Percentiles rank a stretch among this genome's conserved stretches.
These are phyloP conservation scores for Backusella morwellensis DNA, from an alignment of 192 early-diverging fungal genomes.

Conservation along the genomic window DNA sequence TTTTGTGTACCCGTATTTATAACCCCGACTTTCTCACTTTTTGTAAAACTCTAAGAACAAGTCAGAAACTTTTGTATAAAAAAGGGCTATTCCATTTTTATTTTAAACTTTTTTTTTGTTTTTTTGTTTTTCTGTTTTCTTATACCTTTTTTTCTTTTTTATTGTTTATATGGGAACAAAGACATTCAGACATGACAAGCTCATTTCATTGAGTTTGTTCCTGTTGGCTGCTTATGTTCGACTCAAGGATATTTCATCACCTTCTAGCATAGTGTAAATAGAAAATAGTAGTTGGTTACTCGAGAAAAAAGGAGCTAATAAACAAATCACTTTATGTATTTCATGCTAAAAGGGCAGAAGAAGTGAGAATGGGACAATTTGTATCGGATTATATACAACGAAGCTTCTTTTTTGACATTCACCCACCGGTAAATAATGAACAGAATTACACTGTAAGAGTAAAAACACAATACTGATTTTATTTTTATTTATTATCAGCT, in stretches of 20 bases:
- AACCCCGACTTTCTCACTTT: too few species aligned
- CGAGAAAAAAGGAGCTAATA: background rate
- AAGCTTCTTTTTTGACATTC: slow-evolving; percentile 90
- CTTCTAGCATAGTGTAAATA: slow-evolving; percentile 51
- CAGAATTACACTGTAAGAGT: too few species aligned
- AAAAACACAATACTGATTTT: background rate
- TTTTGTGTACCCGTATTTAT: too few species aligned
- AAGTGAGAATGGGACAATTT: slow-evolving; percentile 97
- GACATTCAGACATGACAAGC: slow-evolving; percentile 9
- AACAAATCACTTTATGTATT: background rate
- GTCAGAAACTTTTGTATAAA: background rate
- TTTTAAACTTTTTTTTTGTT: background rate
- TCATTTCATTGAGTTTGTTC: slow-evolving; percentile 30
- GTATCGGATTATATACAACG: slow-evolving; percentile 78
- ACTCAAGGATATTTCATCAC: slow-evolving; percentile 40
- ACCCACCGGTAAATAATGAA: slow-evolving; percentile 76
- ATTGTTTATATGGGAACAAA: background rate
- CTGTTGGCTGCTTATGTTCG: slow-evolving; percentile 39
- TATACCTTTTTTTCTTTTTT: background rate
- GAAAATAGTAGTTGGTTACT: background rate
- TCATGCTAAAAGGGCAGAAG: slow-evolving; percentile 73
- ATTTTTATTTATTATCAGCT: slow-evolving; percentile 11
- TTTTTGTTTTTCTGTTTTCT: background rate
- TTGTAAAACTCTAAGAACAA: too few species aligned
- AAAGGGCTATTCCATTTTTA: background rate